A percentile compares a stretch with the other conserved stretches of the same genome.
phyloP scores from a whole-genome alignment of 768 basidiomycete species.

The Favolaschia claudopus region DNA sequence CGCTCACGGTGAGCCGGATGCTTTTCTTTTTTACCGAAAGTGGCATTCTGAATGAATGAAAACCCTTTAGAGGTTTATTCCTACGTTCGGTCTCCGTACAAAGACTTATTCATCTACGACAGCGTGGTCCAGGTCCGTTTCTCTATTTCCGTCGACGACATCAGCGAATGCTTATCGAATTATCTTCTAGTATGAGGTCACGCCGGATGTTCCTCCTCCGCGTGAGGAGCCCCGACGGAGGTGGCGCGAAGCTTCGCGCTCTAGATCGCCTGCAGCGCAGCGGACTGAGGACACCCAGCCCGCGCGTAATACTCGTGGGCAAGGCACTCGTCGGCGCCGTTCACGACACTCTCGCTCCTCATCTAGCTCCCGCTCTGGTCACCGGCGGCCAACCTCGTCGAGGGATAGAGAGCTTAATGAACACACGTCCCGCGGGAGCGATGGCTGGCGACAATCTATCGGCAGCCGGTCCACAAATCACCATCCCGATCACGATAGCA shows the following conservation, averaged over 20 bases:
- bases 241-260: constrained; percentile 13
- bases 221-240: constrained; percentile 18
- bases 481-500: constrained; percentile 1
- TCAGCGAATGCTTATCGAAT: constrained; percentile 9
- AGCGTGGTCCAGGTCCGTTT: constrained; percentile 74
- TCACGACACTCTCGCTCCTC: not conserved
- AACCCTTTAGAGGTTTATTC: constrained; percentile 87
- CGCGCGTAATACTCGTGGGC: not conserved
- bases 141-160: not conserved
- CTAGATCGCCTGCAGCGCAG: constrained; percentile 14
- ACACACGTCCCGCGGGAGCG: constrained; percentile 15
- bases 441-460: too few relatives aligned
- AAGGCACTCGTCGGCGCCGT: not conserved
- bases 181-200: constrained; percentile 2
- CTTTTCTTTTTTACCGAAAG: not conserved
- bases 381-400: not conserved
- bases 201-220: constrained; percentile 5
- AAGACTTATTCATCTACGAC: constrained; percentile 86
- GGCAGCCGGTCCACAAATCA: not conserved
- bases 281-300: too few relatives aligned
- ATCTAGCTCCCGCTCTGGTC: not conserved
- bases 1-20: constrained; percentile 76
- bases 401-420: constrained; percentile 8
- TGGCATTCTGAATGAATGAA: constrained; percentile 8
- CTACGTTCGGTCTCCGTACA: constrained; percentile 88